A percentile compares a stretch with the other conserved stretches of the same genome.
Evolutionary conservation across 306 rosid genomes (phyloP).

Genomic region (Vigna reflexopilosa): DNA sequence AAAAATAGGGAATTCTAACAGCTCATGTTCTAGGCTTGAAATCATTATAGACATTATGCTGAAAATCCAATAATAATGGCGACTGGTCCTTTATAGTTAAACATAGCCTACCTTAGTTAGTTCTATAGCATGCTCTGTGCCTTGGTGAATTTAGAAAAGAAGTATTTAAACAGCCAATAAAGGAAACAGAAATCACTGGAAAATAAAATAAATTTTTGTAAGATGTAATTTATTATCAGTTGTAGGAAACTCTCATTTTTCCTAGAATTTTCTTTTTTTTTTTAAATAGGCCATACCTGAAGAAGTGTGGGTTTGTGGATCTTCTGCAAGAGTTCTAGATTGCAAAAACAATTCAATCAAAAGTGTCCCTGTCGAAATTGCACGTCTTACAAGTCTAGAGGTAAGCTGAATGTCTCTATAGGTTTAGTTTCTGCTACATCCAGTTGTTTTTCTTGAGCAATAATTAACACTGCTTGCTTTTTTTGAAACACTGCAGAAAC

Average conservation of each 20-base stretch:
- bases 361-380: slow-evolving; percentile 63
- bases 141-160: slow-evolving; percentile 5
- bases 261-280: slow-evolving; percentile 36
- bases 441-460: neutral
- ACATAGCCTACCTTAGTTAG: neutral
- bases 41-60: slow-evolving; percentile 20
- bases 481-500: slow-evolving; percentile 63
- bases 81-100: slow-evolving; percentile 12
- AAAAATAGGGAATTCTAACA: neutral
- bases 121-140: slow-evolving; percentile 15
- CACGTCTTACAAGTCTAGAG: slow-evolving; percentile 62
- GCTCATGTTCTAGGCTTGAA: slow-evolving; percentile 8
- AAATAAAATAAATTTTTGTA: neutral
- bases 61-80: neutral
- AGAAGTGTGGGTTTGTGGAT: slow-evolving; percentile 80
- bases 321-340: slow-evolving; percentile 75
- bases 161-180: slow-evolving; percentile 8
- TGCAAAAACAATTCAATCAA: slow-evolving; percentile 66
- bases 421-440: slow-evolving; percentile 21
- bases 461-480: slow-evolving; percentile 30
- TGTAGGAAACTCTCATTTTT: slow-evolving; percentile 33
- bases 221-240: slow-evolving; percentile 11
- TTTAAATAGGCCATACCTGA: slow-evolving; percentile 73
- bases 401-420: slow-evolving; percentile 47
- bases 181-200: neutral